Conservation (phyloP, 441 rosid genomes). For the Gossypium schwendimanii region DNA sequence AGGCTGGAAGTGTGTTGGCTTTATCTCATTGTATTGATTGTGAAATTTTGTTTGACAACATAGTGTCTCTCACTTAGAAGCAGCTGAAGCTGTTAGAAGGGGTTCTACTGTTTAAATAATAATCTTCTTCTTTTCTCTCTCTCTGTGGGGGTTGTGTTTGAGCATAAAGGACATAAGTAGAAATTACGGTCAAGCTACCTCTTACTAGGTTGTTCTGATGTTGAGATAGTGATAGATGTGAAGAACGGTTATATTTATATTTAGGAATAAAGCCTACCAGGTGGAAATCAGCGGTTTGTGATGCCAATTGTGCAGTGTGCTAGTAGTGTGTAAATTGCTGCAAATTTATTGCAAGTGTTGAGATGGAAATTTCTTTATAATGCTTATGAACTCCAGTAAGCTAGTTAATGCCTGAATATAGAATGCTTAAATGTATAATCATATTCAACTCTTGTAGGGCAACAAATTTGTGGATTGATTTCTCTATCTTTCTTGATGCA, state of each 20-base stretch:
- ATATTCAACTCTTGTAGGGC: not conserved
- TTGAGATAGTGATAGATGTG: not conserved
- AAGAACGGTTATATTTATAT: not conserved
- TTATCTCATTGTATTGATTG: not conserved
- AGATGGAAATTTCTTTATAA: not conserved
- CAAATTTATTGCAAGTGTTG: not conserved
- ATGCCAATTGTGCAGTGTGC: not conserved
- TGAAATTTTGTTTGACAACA: not conserved
- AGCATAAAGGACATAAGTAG: not conserved
- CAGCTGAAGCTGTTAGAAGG: not conserved
- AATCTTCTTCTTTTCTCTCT: not conserved
- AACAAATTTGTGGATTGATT: not conserved
- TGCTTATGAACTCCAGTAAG: not conserved
- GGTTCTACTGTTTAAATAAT: not conserved
- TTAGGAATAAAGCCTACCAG: not conserved
- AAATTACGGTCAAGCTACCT: not conserved
- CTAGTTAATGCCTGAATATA: not conserved
- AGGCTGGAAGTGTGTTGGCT: not conserved
- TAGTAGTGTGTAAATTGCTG: not conserved
- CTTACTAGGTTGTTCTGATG: slow-evolving; percentile 5
- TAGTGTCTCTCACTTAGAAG: not conserved
- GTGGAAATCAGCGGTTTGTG: not conserved
- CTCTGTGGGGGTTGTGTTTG: slow-evolving; percentile 1
- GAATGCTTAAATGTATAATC: not conserved
- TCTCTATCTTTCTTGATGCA: slow-evolving; percentile 38